These are phyloP conservation scores for Aspergillus fumigatiaffinis DNA, from an alignment of 2,329 filamentous ascomycete species.

Conservation along the genomic window DNA sequence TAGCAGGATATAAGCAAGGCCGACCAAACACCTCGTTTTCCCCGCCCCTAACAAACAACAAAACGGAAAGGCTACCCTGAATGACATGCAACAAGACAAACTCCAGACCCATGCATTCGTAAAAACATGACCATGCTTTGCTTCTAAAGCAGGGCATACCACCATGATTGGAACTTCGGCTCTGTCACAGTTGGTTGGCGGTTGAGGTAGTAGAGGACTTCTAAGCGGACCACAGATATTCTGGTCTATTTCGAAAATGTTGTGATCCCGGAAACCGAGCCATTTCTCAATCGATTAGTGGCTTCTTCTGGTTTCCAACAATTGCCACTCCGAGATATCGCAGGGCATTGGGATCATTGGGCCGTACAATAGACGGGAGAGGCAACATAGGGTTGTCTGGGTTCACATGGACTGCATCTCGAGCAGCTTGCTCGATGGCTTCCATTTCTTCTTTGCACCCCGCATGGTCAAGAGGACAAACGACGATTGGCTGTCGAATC, in stretches of 20 bases:
- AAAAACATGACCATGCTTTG: constrained; percentile 27
- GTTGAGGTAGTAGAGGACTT: not conserved
- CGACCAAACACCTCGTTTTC: constrained; percentile 20
- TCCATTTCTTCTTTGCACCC: constrained; percentile 99
- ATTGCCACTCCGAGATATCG: constrained; percentile 59
- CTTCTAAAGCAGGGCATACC: constrained; percentile 10
- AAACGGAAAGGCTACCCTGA: constrained; percentile 22
- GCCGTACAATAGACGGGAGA: constrained; percentile 73
- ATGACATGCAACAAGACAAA: constrained; percentile 30
- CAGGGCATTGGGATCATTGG: constrained; percentile 65
- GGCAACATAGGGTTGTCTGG: constrained; percentile 92
- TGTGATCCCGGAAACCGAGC: constrained; percentile 10
- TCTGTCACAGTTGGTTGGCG: not conserved
- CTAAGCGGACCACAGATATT: not conserved
- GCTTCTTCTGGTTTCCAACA: constrained; percentile 59
- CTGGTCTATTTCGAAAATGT: constrained; percentile 6
- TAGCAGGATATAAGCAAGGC: constrained; percentile 9
- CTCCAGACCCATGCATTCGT: constrained; percentile 35
- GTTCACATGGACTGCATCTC: constrained; percentile 83
- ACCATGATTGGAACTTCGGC: not conserved
- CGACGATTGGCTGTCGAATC: constrained; percentile 87
- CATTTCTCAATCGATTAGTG: constrained; percentile 59
- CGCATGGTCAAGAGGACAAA: constrained; percentile 91
- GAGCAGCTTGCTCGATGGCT: constrained; percentile 91
- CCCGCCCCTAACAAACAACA: constrained; percentile 12